These are phyloP conservation scores for Melastoma malabathricum DNA, from an alignment of 345 rosid species.

Conservation along the genomic window DNA sequence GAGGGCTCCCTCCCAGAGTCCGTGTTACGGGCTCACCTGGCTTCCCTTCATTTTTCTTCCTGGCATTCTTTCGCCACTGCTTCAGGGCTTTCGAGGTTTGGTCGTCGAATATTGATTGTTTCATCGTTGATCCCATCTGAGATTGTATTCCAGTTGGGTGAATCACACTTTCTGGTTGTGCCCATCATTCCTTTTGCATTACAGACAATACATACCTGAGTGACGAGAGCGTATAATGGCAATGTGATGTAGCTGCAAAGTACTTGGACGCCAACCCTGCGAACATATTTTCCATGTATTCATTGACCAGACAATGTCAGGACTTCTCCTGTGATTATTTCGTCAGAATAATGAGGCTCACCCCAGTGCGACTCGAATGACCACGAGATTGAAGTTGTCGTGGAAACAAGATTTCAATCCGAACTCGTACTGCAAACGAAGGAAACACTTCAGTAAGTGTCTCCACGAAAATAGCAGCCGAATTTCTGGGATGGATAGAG, in stretches of 20 bases:
- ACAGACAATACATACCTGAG: constrained; percentile 41
- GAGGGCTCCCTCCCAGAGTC: constrained; percentile 19
- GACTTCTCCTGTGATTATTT: constrained; percentile 16
- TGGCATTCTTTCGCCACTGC: constrained; percentile 74
- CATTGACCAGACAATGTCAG: constrained; percentile 72
- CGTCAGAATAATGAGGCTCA: constrained; percentile 15
- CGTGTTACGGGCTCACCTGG: constrained; percentile 9
- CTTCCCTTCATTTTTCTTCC: constrained; percentile 31
- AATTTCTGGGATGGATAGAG: background rate
- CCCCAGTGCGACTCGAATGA: constrained; percentile 51
- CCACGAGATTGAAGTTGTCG: constrained; percentile 24
- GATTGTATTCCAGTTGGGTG: background rate
- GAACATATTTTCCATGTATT: constrained; percentile 52
- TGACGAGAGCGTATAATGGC: constrained; percentile 94
- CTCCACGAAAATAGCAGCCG: background rate
- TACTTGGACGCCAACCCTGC: constrained; percentile 65
- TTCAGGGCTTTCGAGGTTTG: constrained; percentile 75
- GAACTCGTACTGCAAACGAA: constrained; percentile 65
- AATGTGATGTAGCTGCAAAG: constrained; percentile 87
- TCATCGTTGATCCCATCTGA: constrained; percentile 98
- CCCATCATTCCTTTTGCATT: background rate
- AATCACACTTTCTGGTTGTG: background rate
- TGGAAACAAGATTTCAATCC: constrained; percentile 81
- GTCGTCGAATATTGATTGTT: constrained; percentile 76
- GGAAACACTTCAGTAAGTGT: constrained; percentile 7